Evolutionary conservation across 352 stramenopile species (phyloP), one percentile per base, ranked within the genome.

Genomic region (Phytophthora pluvialis): DNA sequence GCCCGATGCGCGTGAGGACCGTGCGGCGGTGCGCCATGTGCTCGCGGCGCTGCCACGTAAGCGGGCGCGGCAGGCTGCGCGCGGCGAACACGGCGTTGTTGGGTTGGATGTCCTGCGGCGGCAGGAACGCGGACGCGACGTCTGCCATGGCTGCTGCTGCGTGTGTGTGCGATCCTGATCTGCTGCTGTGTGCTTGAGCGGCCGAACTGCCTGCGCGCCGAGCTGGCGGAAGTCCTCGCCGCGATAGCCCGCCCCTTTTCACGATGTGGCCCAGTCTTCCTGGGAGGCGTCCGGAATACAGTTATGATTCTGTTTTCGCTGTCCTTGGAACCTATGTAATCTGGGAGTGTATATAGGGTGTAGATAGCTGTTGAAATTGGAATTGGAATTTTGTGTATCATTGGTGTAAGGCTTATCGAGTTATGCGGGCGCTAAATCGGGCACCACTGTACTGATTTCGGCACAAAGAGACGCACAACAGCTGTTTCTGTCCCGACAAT

Each of bases 1-100:
- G 73, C 15, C 77, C 82, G 25, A 95, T 88, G 51, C 74, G 75
- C 28, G 74, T 79, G 43, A 95, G 74, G 58, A 95, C 87, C 38
- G 70, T 77, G 51, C 81, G 78, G 32, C 87, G 87, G 53, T 91
- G 83, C 49, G 73, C 61, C 71, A 84, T 47, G 72, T 95, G 84
- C 48, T 91, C 84, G 31, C 76, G 83, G 8, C 75, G 78, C 71
- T 95, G 87, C 87, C 87, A 95, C 25, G 87, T 93, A 55, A 95
- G 83, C 32, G 87, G 87, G 38, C 87, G 84, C 28, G 87, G 87
- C n/a, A 95, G 73, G 12, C 47, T 74, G 31, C 75, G 75, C 47
- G 80, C 77, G 18, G 75, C 70, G 67, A 95, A 95, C 39, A 95
- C 71, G 16, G 87, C 84, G 49, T 80, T 83, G 69, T 95, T 93